Evolutionary conservation across 2,329 filamentous ascomycete genomes (phyloP).

Genomic region (Keithomyces neogunnii): DNA sequence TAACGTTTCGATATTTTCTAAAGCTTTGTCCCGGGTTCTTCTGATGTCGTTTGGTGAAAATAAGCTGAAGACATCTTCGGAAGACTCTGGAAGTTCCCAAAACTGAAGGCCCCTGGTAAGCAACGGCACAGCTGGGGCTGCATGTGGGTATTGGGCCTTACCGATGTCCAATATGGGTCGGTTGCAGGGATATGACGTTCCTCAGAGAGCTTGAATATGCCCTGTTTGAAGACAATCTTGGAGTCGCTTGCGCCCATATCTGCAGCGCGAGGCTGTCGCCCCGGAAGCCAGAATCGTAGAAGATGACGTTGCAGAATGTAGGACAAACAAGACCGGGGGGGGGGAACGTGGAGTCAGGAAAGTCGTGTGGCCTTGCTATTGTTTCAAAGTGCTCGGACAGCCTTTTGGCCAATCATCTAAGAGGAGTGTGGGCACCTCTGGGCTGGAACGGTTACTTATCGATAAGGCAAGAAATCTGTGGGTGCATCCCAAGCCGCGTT

Average conservation of each 20-base stretch:
- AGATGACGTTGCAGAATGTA: slow-evolving; percentile 7
- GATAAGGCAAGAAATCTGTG: not conserved
- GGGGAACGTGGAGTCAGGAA: not conserved
- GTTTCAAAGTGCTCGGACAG: no score
- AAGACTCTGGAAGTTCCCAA: slow-evolving; percentile 92
- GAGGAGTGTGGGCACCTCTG: not conserved
- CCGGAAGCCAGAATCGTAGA: slow-evolving; percentile 8
- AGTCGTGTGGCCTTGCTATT: no score
- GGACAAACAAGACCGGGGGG: not conserved
- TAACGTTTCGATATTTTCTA: slow-evolving; percentile 85
- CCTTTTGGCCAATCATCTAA: not conserved
- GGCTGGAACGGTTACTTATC: not conserved
- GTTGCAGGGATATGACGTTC: slow-evolving; percentile 79
- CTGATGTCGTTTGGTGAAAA: slow-evolving; percentile 87
- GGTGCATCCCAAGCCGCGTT: not conserved
- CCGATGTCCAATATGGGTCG: slow-evolving; percentile 88
- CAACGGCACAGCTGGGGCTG: not conserved
- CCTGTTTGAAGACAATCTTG: slow-evolving; percentile 97
- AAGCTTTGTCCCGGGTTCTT: slow-evolving; percentile 72
- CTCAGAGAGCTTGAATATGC: slow-evolving; percentile 94
- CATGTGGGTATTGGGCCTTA: slow-evolving; percentile 36
- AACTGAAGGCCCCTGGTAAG: slow-evolving; percentile 49
- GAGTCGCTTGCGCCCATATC: slow-evolving; percentile 95
- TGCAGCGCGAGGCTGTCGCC: slow-evolving; percentile 17
- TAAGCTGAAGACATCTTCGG: slow-evolving; percentile 93